phyloP scores from a whole-genome alignment of 2,329 filamentous ascomycete species.

The Lizonia empirigonia region DNA sequence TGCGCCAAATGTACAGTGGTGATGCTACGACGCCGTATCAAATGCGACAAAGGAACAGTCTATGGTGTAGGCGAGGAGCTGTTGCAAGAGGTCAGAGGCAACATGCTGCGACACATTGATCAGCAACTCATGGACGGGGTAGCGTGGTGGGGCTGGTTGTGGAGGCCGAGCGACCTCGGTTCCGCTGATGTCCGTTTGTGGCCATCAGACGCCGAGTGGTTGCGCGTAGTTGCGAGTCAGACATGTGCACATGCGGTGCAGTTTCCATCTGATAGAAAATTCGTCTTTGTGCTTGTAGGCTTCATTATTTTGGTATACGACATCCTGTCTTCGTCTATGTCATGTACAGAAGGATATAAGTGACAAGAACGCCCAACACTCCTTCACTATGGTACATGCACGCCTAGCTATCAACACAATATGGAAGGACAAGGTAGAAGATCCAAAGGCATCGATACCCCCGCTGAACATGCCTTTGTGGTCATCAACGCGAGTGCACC shows the following conservation, averaged over 20 bases:
- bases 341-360: conserved; percentile 31
- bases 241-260: no score
- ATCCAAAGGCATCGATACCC: conserved; percentile 4
- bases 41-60: conserved; percentile 11
- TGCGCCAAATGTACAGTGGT: not conserved
- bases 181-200: conserved; percentile 6
- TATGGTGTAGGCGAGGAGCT: conserved; percentile 9
- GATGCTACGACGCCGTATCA: conserved; percentile 3
- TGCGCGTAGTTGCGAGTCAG: not conserved
- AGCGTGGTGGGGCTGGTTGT: conserved; percentile 22
- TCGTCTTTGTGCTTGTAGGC: not conserved
- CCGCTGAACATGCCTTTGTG: conserved; percentile 2
- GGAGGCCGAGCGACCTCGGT: conserved; percentile 17
- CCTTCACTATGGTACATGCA: conserved; percentile 40
- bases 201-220: conserved; percentile 4
- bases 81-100: conserved; percentile 4
- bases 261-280: no score
- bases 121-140: conserved; percentile 27
- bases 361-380: conserved; percentile 36
- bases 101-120: conserved; percentile 20
- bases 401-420: conserved; percentile 32
- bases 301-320: conserved; percentile 19
- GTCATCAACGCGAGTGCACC: conserved; percentile 1
- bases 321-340: conserved; percentile 11
- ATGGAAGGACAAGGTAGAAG: conserved; percentile 25